These are phyloP conservation scores for Hypoxylon perforatum DNA, from an alignment of 495 filamentous ascomycete genomes.

Conservation along the genomic window DNA sequence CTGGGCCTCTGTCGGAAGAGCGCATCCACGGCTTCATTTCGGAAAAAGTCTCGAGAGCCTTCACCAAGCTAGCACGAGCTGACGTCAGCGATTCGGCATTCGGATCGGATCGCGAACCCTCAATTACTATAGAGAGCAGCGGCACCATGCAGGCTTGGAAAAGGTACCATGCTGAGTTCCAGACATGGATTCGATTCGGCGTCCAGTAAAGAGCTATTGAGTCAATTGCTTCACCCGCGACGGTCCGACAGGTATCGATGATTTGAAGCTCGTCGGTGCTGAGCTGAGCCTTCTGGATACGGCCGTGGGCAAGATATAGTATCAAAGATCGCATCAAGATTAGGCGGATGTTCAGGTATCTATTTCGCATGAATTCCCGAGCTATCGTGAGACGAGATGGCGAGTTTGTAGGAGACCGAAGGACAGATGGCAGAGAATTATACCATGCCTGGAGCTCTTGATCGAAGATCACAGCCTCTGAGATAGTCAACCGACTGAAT, in stretches of 20 bases:
- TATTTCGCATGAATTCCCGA: slow-evolving; percentile 40
- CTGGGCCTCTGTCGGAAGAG: slow-evolving; percentile 32
- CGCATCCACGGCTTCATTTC: slow-evolving; percentile 46
- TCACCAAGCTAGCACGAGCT: slow-evolving; percentile 35
- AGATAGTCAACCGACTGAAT: slow-evolving; percentile 31
- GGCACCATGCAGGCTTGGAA: slow-evolving; percentile 46
- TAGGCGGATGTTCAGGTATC: slow-evolving; percentile 41
- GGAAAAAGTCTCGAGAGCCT: slow-evolving; percentile 40
- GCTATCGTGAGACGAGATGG: slow-evolving; percentile 39
- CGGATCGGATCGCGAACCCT: slow-evolving; percentile 22
- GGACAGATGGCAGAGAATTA: slow-evolving; percentile 27
- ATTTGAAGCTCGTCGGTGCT: slow-evolving; percentile 31
- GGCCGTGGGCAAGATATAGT: slow-evolving; percentile 33
- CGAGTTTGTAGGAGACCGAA: slow-evolving; percentile 30
- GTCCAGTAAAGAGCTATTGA: slow-evolving; percentile 43
- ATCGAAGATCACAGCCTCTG: slow-evolving; percentile 35
- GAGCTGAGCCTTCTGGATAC: slow-evolving; percentile 32
- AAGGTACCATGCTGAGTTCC: slow-evolving; percentile 45
- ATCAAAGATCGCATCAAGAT: slow-evolving; percentile 41
- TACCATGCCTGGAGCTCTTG: slow-evolving; percentile 40
- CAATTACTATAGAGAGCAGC: slow-evolving; percentile 33
- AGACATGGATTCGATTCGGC: slow-evolving; percentile 40
- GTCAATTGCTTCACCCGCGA: slow-evolving; percentile 42
- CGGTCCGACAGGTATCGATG: slow-evolving; percentile 30
- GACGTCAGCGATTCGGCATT: slow-evolving; percentile 23